These are phyloP conservation scores for Penicilliopsis zonata DNA, from an alignment of 495 filamentous ascomycete species.

Conservation along the genomic window DNA sequence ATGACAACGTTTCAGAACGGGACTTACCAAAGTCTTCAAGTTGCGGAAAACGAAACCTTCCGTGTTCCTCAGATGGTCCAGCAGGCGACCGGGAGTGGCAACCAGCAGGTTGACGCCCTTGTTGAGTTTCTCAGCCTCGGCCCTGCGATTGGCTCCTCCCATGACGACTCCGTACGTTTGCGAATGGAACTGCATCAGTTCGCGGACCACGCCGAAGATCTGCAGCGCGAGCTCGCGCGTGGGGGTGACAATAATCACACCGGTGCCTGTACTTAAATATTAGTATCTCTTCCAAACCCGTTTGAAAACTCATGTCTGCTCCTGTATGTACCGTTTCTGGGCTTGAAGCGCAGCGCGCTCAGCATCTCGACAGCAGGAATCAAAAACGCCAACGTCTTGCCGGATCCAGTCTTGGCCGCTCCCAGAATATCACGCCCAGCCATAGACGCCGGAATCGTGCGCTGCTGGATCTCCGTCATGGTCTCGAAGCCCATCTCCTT, in stretches of 20 bases:
- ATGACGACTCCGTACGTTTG: slow-evolving; percentile 96
- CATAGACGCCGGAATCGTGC: slow-evolving; percentile 76
- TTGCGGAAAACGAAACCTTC: slow-evolving; percentile 91
- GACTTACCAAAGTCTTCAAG: slow-evolving; percentile 75
- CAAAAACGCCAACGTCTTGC: slow-evolving; percentile 8
- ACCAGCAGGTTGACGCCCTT: slow-evolving; percentile 94
- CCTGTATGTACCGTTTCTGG: slow-evolving; percentile 45
- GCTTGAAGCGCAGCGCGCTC: slow-evolving; percentile 77
- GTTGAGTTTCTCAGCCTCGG: slow-evolving; percentile 85
- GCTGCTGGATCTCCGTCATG: slow-evolving; percentile 92
- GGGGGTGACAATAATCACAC: too few relatives aligned
- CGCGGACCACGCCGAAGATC: slow-evolving; percentile 90
- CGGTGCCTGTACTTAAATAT: slow-evolving; percentile 39
- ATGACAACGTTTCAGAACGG: too few relatives aligned
- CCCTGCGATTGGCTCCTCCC: slow-evolving; percentile 81
- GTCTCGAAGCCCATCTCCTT: slow-evolving; percentile 82
- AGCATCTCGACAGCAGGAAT: slow-evolving; percentile 54
- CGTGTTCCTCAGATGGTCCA: slow-evolving; percentile 93
- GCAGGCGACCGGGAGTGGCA: slow-evolving; percentile 81
- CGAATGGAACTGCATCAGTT: slow-evolving; percentile 76
- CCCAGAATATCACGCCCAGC: slow-evolving; percentile 90
- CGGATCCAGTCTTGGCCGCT: slow-evolving; percentile 79
- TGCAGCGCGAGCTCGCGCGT: slow-evolving; percentile 82
- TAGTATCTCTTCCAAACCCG: too few relatives aligned
- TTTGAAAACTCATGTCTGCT: too few relatives aligned